Conservation (phyloP, 2,329 filamentous ascomycete species). For the Xylariales sp. region DNA sequence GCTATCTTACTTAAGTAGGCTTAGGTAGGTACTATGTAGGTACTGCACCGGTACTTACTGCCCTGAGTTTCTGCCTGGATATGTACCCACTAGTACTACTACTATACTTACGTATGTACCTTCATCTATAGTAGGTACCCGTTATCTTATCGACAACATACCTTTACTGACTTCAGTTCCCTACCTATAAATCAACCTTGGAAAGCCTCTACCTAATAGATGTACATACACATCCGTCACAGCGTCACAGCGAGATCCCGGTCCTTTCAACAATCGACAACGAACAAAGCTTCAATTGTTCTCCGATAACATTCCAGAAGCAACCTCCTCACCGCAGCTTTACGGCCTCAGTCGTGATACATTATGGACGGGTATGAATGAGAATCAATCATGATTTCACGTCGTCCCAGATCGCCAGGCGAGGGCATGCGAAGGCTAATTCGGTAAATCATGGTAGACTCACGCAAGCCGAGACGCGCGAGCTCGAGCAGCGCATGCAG, state of each 20-base stretch:
- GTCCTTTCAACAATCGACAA: not conserved
- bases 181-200: too few species aligned
- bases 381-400: constrained; percentile 27
- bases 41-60: too few species aligned
- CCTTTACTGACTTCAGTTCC: too few species aligned
- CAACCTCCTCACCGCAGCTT: not conserved
- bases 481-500: constrained; percentile 94
- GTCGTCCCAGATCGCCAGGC: not conserved
- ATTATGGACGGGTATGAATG: constrained; percentile 48
- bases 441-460: constrained; percentile 60
- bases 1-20: constrained; percentile 23
- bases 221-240: too few species aligned
- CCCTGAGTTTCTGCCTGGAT: too few species aligned
- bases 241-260: constrained; percentile 3
- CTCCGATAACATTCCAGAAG: not conserved
- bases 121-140: too few species aligned
- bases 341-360: constrained; percentile 6
- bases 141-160: too few species aligned
- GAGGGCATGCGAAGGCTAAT: constrained; percentile 14
- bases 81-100: too few species aligned
- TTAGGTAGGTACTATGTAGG: too few species aligned
- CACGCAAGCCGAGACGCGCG: constrained; percentile 83
- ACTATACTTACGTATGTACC: too few species aligned
- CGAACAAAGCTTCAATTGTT: not conserved
- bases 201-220: too few species aligned